Percentiles rank a stretch among this genome's conserved stretches.
Conservation (phyloP, 371 early-diverging fungal genomes). For the Apophysomyces variabilis region DNA sequence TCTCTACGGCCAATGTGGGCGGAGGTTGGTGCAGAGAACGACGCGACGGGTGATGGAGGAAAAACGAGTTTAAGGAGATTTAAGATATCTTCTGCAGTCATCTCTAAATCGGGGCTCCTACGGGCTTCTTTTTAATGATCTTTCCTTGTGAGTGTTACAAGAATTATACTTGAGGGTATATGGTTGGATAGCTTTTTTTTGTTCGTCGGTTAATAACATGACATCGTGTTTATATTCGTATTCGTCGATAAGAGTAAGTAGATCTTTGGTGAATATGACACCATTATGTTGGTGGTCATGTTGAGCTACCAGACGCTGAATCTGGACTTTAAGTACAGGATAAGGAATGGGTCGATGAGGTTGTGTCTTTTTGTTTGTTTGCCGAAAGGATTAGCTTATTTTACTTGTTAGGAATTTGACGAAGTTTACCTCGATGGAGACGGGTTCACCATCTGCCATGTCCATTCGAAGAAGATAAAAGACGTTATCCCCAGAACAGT, state of each 20-base stretch:
- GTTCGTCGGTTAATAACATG: constrained; percentile 36
- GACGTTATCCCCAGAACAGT: too few relatives aligned
- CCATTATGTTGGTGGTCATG: constrained; percentile 28
- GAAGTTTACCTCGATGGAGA: constrained; percentile 4
- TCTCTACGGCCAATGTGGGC: constrained; percentile 7
- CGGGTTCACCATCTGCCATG: not conserved
- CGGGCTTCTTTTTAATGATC: not conserved
- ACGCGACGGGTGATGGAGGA: constrained; percentile 30
- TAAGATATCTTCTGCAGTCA: constrained; percentile 54
- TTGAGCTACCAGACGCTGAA: constrained; percentile 40
- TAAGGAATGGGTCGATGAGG: constrained; percentile 37
- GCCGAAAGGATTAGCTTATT: not conserved
- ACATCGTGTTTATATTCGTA: constrained; percentile 45
- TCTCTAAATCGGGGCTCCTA: constrained; percentile 54
- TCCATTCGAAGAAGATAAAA: not conserved
- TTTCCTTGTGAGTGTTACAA: not conserved
- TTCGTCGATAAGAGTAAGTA: constrained; percentile 40
- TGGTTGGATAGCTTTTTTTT: constrained; percentile 51
- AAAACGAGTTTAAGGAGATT: constrained; percentile 46
- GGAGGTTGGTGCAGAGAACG: constrained; percentile 34
- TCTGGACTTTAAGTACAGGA: constrained; percentile 47
- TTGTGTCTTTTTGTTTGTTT: not conserved
- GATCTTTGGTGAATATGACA: constrained; percentile 48
- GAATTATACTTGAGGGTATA: constrained; percentile 23
- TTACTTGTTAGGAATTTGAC: not conserved